Percentiles rank a stretch among this genome's conserved stretches.
Evolutionary conservation across 768 basidiomycete species (phyloP).

Genomic region (Suillus plorans): DNA sequence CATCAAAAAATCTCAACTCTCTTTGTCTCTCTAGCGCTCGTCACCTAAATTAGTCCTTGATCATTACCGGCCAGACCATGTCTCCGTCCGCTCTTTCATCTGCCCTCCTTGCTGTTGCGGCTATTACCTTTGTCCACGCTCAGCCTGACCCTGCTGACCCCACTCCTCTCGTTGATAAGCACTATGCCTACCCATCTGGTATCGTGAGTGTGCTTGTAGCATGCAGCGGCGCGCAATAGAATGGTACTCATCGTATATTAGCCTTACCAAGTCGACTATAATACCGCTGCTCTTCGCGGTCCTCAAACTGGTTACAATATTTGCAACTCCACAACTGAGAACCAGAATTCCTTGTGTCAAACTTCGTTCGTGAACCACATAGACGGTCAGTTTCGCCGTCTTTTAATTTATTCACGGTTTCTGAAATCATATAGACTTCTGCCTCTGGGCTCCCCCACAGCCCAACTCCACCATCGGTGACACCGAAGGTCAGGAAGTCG

Average conservation of each 20-base stretch:
- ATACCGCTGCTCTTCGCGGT: conserved; percentile 46
- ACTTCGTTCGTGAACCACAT: conserved; percentile 65
- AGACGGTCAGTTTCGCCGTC: conserved; percentile 31
- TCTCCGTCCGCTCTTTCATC: conserved; percentile 41
- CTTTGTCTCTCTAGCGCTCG: neutral
- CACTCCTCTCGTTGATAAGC: conserved; percentile 46
- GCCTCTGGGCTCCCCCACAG: conserved; percentile 59
- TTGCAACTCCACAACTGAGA: conserved; percentile 67
- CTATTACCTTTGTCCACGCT: conserved; percentile 32
- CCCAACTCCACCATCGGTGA: conserved; percentile 57
- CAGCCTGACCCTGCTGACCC: conserved; percentile 41
- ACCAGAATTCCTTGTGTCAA: conserved; percentile 65
- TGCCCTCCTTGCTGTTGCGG: conserved; percentile 39
- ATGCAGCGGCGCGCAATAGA: neutral
- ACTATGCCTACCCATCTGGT: conserved; percentile 41
- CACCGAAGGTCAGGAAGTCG: conserved; percentile 68
- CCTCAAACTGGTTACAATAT: conserved; percentile 63
- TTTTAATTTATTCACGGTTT: conserved; percentile 19
- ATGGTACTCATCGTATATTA: conserved; percentile 13
- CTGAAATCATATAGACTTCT: conserved; percentile 55
- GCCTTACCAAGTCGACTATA: conserved; percentile 51
- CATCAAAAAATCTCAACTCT: neutral
- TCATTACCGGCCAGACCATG: conserved; percentile 24
- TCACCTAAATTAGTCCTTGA: neutral
- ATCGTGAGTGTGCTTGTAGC: conserved; percentile 34